Conservation (phyloP, 495 filamentous ascomycete species). For the Podospora sp. region DNA sequence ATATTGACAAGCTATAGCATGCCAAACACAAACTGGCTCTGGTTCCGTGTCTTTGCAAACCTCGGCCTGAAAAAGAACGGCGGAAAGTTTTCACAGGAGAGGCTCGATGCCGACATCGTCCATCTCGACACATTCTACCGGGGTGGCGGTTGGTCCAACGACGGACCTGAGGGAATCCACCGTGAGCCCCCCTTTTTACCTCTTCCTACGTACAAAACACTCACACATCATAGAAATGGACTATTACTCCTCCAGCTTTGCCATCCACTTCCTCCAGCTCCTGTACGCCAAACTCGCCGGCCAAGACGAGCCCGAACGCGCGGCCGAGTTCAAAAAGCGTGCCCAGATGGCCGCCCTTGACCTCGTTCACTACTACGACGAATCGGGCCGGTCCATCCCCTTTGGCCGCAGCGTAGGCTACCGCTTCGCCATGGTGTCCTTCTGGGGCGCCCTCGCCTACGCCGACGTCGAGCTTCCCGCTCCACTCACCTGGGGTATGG, state of each 20-base stretch:
- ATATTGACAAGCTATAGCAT: conserved; percentile 41
- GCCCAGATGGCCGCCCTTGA: conserved; percentile 67
- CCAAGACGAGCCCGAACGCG: conserved; percentile 65
- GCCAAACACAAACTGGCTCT: conserved; percentile 67
- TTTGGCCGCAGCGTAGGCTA: conserved; percentile 79
- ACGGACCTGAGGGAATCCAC: conserved; percentile 73
- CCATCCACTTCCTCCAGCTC: conserved; percentile 76
- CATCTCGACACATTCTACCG: conserved; percentile 80
- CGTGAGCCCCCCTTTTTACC: conserved; percentile 39
- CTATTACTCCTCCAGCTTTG: conserved; percentile 80
- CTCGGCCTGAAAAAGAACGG: conserved; percentile 72
- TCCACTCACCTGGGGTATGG: conserved; percentile 73
- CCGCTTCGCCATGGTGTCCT: conserved; percentile 78
- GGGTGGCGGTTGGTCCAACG: conserved; percentile 78
- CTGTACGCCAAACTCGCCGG: conserved; percentile 74
- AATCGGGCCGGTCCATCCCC: conserved; percentile 64
- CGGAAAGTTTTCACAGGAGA: conserved; percentile 63
- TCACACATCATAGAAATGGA: conserved; percentile 60
- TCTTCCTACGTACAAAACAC: neutral
- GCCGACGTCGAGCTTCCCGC: conserved; percentile 71
- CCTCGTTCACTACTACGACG: conserved; percentile 74
- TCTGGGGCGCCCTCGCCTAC: conserved; percentile 78
- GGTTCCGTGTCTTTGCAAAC: conserved; percentile 84
- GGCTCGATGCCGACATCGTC: conserved; percentile 71
- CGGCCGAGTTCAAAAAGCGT: conserved; percentile 69